phyloP scores from a whole-genome alignment of 352 stramenopile genomes.

The Blastocystis sp. region DNA sequence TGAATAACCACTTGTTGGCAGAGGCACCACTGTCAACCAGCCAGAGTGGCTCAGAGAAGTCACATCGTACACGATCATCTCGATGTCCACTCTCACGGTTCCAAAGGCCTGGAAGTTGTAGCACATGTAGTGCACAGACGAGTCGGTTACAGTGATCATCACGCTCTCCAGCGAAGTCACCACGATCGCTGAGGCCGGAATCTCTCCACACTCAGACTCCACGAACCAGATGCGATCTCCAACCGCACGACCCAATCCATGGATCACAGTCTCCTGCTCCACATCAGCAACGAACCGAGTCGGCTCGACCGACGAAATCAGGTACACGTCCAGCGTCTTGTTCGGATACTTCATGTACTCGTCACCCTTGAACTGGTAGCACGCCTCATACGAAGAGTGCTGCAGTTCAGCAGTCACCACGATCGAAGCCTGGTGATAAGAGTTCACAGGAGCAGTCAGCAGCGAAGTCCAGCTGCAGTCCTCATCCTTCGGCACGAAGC shows the following conservation, averaged over 20 bases:
- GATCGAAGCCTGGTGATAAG: not conserved
- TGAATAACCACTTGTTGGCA: constrained; percentile 8
- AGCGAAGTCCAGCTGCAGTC: not conserved
- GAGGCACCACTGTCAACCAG: constrained; percentile 11
- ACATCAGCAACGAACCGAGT: not conserved
- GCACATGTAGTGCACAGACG: constrained; percentile 19
- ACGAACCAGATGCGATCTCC: constrained; percentile 44
- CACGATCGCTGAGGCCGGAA: not conserved
- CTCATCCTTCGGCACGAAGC: not conserved
- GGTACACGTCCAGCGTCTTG: constrained; percentile 50
- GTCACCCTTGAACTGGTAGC: constrained; percentile 45
- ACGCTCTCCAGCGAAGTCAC: not conserved
- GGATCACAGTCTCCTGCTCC: not conserved
- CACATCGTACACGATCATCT: constrained; percentile 5
- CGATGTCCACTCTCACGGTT: not conserved
- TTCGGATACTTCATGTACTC: constrained; percentile 31
- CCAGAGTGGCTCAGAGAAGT: not conserved
- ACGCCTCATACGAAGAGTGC: not conserved
- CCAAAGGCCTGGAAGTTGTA: constrained; percentile 16
- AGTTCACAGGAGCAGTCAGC: not conserved
- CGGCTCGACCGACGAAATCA: constrained; percentile 1
- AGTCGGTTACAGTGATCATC: constrained; percentile 2
- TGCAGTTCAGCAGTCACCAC: not conserved
- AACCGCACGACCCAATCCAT: not conserved
- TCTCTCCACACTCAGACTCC: not conserved